A percentile compares a stretch with the other conserved stretches of the same genome.
Conservation (phyloP, 1,284 basidiomycete genomes). For the Fistulinella cinereoalba region DNA sequence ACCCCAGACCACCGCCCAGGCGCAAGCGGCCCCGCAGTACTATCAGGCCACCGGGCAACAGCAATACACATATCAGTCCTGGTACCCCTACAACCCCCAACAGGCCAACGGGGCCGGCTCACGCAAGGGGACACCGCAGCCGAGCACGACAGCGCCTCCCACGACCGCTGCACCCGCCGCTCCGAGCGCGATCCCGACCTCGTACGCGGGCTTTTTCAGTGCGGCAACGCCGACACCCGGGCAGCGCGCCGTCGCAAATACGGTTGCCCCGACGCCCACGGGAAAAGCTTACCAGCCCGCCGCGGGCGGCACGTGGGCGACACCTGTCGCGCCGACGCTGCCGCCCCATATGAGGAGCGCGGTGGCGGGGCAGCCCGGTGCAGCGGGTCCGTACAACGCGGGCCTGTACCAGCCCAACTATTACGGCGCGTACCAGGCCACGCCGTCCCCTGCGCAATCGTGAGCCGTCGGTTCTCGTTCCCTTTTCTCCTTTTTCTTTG, state of each 20-base stretch:
- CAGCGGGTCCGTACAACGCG: constrained; percentile 18
- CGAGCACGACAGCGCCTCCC: constrained; percentile 29
- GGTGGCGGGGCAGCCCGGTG: constrained; percentile 24
- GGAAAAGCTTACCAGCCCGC: constrained; percentile 30
- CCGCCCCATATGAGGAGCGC: constrained; percentile 38
- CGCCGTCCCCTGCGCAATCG: constrained; percentile 33
- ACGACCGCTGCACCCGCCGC: constrained; percentile 27
- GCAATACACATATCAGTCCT: constrained; percentile 34
- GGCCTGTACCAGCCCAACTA: constrained; percentile 31
- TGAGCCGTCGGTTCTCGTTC: too few relatives aligned
- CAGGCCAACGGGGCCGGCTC: constrained; percentile 33
- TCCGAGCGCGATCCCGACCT: constrained; percentile 31
- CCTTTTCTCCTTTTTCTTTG: too few relatives aligned
- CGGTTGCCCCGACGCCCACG: constrained; percentile 35
- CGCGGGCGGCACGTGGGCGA: constrained; percentile 26
- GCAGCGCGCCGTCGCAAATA: constrained; percentile 50
- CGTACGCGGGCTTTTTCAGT: constrained; percentile 40
- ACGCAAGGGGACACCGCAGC: constrained; percentile 51
- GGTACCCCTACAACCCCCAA: constrained; percentile 34
- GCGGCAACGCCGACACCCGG: constrained; percentile 31
- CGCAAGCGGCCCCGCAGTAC: constrained; percentile 30
- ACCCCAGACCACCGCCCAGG: constrained; percentile 21
- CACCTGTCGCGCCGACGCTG: constrained; percentile 37
- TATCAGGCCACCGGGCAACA: constrained; percentile 32
- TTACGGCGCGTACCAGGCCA: constrained; percentile 34